Evolutionary conservation across 805 yeast species (phyloP).

Genomic region (Candida sphagnicola): DNA sequence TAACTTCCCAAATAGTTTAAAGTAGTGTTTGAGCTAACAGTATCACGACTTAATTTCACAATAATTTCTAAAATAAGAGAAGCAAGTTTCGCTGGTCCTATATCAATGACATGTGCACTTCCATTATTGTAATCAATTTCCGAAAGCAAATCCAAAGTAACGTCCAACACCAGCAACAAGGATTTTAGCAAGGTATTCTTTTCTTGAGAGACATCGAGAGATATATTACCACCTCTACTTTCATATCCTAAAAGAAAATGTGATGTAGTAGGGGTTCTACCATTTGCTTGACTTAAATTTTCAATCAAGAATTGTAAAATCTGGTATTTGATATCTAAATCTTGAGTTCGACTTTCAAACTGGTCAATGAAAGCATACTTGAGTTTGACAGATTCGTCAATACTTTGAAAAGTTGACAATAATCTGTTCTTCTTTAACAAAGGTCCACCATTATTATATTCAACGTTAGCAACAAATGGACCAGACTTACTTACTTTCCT

Average conservation of each 20-base stretch:
- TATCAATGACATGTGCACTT: slow-evolving; percentile 36
- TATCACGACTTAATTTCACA: slow-evolving; percentile 55
- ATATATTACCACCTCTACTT: slow-evolving; percentile 38
- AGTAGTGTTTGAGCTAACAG: slow-evolving; percentile 48
- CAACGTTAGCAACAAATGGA: slow-evolving; percentile 32
- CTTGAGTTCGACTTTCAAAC: slow-evolving; percentile 37
- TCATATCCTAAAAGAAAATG: slow-evolving; percentile 81
- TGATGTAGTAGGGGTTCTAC: slow-evolving; percentile 49
- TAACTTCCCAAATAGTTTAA: slow-evolving; percentile 50
- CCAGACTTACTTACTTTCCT: slow-evolving; percentile 45
- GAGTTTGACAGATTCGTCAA: slow-evolving; percentile 74
- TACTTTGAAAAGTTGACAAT: slow-evolving; percentile 65
- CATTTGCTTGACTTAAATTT: slow-evolving; percentile 39
- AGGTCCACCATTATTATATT: slow-evolving; percentile 13
- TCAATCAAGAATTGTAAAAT: slow-evolving; percentile 55
- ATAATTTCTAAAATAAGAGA: slow-evolving; percentile 58
- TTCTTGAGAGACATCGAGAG: slow-evolving; percentile 43
- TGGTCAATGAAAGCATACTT: slow-evolving; percentile 71
- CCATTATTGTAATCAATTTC: slow-evolving; percentile 32
- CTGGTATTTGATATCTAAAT: slow-evolving; percentile 49
- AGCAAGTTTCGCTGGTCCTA: slow-evolving; percentile 55
- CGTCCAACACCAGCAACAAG: slow-evolving; percentile 46
- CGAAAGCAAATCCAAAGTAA: slow-evolving; percentile 42
- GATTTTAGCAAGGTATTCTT: slow-evolving; percentile 57
- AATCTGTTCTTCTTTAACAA: slow-evolving; percentile 54